Evolutionary conservation across 805 yeast genomes (phyloP).

Genomic region (Cyberlindnera euphorbiae): DNA sequence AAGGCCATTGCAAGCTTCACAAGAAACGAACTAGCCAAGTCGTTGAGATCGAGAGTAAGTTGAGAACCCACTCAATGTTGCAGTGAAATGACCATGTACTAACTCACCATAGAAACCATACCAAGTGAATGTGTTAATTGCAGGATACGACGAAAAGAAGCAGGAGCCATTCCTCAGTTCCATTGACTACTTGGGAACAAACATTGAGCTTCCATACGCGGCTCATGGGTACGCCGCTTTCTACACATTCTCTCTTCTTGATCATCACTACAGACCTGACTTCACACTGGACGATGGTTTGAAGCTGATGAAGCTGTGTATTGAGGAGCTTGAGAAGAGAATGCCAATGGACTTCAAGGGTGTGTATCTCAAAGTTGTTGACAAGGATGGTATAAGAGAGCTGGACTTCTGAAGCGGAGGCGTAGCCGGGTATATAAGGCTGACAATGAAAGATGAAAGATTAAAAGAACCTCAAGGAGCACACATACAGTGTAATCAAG

Average conservation of each 20-base stretch:
- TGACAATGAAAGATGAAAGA: too few relatives aligned
- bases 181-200: slow-evolving; percentile 93
- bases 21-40: slow-evolving; percentile 81
- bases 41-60: slow-evolving; percentile 71
- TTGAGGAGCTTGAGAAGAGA: slow-evolving; percentile 74
- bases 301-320: slow-evolving; percentile 64
- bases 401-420: slow-evolving; percentile 22
- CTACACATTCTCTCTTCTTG: slow-evolving; percentile 84
- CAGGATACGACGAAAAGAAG: slow-evolving; percentile 65
- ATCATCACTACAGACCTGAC: slow-evolving; percentile 80
- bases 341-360: slow-evolving; percentile 96
- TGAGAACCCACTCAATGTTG: not conserved
- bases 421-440: too few relatives aligned
- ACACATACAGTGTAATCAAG: too few relatives aligned
- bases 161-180: slow-evolving; percentile 68
- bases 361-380: slow-evolving; percentile 60
- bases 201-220: slow-evolving; percentile 87
- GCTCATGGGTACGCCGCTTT: slow-evolving; percentile 99
- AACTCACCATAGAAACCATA: slow-evolving; percentile 60
- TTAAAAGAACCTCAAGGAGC: too few relatives aligned
- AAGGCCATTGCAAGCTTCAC: slow-evolving; percentile 84
- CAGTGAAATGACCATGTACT: too few relatives aligned
- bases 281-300: slow-evolving; percentile 77
- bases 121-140: slow-evolving; percentile 88
- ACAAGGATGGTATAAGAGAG: slow-evolving; percentile 52